Evolutionary conservation across 306 rosid species (phyloP).

Genomic region (Comarum palustre): DNA sequence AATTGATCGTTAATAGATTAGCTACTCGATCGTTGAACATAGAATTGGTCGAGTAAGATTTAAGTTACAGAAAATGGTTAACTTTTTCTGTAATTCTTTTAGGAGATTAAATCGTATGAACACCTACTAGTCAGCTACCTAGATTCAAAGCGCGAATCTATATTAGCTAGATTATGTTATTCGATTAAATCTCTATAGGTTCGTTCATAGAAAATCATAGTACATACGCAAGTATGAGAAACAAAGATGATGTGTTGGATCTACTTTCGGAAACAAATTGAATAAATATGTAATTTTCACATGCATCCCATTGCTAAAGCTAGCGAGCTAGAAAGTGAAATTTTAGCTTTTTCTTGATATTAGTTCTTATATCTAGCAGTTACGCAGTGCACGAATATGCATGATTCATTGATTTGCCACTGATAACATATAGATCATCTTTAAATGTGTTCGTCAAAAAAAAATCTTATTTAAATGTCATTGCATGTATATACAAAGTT

Average conservation of each 20-base stretch:
- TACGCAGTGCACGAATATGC: too few relatives aligned
- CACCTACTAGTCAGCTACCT: slow-evolving; percentile 8
- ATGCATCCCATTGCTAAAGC: slow-evolving; percentile 27
- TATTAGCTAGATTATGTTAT: not conserved
- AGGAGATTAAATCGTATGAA: slow-evolving; percentile 18
- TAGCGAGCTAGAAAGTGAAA: slow-evolving; percentile 12
- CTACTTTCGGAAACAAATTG: slow-evolving; percentile 35
- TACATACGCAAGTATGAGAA: slow-evolving; percentile 19
- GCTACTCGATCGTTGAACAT: slow-evolving; percentile 1
- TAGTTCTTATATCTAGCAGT: not conserved
- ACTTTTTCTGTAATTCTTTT: slow-evolving; percentile 1
- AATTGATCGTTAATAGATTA: not conserved
- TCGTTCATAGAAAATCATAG: slow-evolving; percentile 9
- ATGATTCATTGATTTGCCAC: not conserved
- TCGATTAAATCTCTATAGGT: slow-evolving; percentile 14
- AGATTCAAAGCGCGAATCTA: slow-evolving; percentile 25
- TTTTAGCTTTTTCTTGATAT: slow-evolving; percentile 16
- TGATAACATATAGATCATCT: not conserved
- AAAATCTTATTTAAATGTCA: too few relatives aligned
- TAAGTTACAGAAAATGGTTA: not conserved
- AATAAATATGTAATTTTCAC: slow-evolving; percentile 12
- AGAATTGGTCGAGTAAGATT: not conserved
- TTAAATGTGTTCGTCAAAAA: too few relatives aligned
- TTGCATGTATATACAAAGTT: not conserved
- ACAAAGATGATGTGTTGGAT: slow-evolving; percentile 6